Evolutionary conservation across 345 rosid genomes (phyloP), one percentile per base, ranked within the genome.

Genomic region (Ceriops tagal): DNA sequence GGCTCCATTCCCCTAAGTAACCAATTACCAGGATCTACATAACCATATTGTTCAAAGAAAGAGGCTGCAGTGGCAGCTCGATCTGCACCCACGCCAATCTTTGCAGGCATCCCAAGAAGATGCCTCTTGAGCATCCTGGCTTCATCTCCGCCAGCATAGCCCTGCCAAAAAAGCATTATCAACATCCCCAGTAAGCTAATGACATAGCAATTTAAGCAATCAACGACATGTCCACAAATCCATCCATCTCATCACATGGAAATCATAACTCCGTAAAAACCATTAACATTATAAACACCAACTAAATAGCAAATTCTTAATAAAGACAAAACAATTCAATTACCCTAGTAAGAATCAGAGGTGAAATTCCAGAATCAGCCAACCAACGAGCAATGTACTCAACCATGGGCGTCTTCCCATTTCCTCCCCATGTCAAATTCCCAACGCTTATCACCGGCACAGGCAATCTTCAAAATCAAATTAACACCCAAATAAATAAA

Each of bases 341-440:
- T 83, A 89, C 93, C 88, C 95, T 83, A 31, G 91, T 87, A 58
- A 92, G 90, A 81, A 92, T 81, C 64, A 92, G 95, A 30, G 95
- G 88, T 34, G 92, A 71, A 62, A 92, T 62, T 65, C 87, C 89
- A 63, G 74, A 85, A 79, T 81, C 78, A 69, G 83, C 81, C 53
- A 88, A 76, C 27, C 34, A 66, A 11, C 60, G 75, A 1, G 92
- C 83, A 66, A 90, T 79, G 82, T 78, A 84, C 77, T 90, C 91
- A 64, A 83, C 95, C 98, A 90, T 90, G 13, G 98, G 95, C n/a
- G 96, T 92, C 88, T 92, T 92, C 67, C 98, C 96, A 62, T 86
- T 88, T 63, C 95, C 96, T 79, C 96, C 96, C 98, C 98, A 92
- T 10, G 90, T 90, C 77, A 92, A 75, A 78, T 92, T 92, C 67